Evolutionary conservation across 2,329 filamentous ascomycete species (phyloP), one percentile per base, ranked within the genome.

Genomic region (Fusarium compactum): DNA sequence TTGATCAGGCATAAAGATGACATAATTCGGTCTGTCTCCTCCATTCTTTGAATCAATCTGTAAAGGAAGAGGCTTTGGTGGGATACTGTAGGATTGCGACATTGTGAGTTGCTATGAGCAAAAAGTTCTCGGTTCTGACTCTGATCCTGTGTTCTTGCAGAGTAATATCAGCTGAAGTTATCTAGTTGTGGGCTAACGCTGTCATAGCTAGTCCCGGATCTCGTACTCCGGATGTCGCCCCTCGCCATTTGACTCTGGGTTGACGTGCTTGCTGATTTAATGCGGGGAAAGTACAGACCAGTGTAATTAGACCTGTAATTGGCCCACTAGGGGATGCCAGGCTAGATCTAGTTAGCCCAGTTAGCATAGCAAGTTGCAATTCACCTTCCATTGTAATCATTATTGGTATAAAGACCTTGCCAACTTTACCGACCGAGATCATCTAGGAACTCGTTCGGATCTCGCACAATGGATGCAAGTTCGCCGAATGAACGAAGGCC

Each of bases 1-100:
- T 72, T 85, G 83, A 51, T 85, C 83, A 5, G 82, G 83, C 83
- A 85, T 84, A 65, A 84, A 85, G 10, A 84, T 81, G 52, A 82
- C 71, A 27, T 80, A 78, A 57, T 83, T 83, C 16, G 80, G 78
- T 18, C 66, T 62, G 18, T 71, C 20, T 6, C 71, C 74, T 29
- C 76, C 76, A 69, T 78, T 77, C 12, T 67, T 64, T 4, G 76
- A 77, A 48, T 74, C 25, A 12, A 76, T 41, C 14, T 62, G 50
- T 1, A 77, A 45, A 1, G 74, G 74, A 14, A 76, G 45, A 9
- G 75, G 72, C 56, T 76, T 76, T 2, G 72, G 61, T 0, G 67
- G 67, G 3, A 71, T 48, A 1, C n/a, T 6, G 29, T 69, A 25
- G 0, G 59, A 43, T 20, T 50, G 25, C 24, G 70, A 58, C 70